Percentiles rank a stretch among this genome's conserved stretches.
These are phyloP conservation scores for Biancaea sappan DNA, from an alignment of 306 rosid genomes.

Conservation along the genomic window DNA sequence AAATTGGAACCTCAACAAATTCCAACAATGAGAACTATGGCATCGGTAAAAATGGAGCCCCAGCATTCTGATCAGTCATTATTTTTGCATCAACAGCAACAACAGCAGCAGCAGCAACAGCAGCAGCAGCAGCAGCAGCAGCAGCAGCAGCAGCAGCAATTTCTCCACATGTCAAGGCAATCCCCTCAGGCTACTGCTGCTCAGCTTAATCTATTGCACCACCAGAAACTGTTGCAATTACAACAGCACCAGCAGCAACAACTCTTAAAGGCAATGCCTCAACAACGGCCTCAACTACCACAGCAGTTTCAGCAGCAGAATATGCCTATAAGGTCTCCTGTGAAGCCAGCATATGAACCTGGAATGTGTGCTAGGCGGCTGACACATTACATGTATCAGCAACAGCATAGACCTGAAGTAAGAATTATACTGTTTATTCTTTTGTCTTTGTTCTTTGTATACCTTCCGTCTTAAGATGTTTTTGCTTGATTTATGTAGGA, in stretches of 20 bases:
- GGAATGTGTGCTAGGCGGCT: constrained; percentile 96
- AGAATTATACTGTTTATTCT: constrained; percentile 17
- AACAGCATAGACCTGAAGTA: constrained; percentile 93
- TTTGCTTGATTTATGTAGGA: constrained; percentile 56
- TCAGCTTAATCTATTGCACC: constrained; percentile 73
- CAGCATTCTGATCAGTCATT: constrained; percentile 72
- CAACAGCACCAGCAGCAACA: constrained; percentile 93
- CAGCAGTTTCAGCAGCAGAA: constrained; percentile 87
- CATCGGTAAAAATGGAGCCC: constrained; percentile 75
- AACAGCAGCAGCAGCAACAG: constrained; percentile 51
- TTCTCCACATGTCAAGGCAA: constrained; percentile 88
- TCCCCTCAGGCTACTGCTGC: constrained; percentile 84
- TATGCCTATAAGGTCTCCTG: constrained; percentile 75
- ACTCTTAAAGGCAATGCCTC: constrained; percentile 79
- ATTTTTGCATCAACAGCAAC: constrained; percentile 71
- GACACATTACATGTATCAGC: constrained; percentile 90
- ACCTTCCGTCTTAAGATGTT: constrained; percentile 16
- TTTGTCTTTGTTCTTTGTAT: constrained; percentile 11
- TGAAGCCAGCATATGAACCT: constrained; percentile 85
- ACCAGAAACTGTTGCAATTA: constrained; percentile 70
- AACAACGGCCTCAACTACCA: constrained; percentile 73
- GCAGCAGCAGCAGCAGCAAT: constrained; percentile 80
- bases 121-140: constrained; percentile 57
- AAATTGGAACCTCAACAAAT: constrained; percentile 85
- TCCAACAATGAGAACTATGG: constrained; percentile 61